Base-by-base conservation (phyloP, 83 land plant species). In the Isoetes engelmannii region DNA sequence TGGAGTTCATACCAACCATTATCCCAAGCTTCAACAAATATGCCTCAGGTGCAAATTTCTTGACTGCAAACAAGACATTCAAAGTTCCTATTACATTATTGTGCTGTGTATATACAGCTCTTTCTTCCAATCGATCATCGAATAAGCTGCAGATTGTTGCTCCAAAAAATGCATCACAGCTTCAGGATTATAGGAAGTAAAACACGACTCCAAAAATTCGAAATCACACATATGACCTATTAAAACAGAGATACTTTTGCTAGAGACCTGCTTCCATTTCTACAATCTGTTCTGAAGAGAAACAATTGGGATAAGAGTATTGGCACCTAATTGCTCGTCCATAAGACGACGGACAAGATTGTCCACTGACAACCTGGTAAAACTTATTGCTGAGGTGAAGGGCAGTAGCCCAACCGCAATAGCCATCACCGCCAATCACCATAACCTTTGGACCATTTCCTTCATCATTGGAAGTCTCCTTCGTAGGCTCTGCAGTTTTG, bases 391-490 rank as follows among this genome's bases (percentile, higher is more conserved):
- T 90, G 19, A 94, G 90, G 64, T 90, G 99, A 49, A 94, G 86
- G 8, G 99, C 96, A 45, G 97, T 94, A 37, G 99, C 99, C 99
- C 99, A 94, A 6, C 99, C 99, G 79, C 99, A 94, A 69, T 88
- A 94, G 8, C 99, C 99, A 79, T 94, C 99, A 21, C 99, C 99
- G 48, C 99, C 99, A 48, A 94, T 84, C 8, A 94, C 79, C 99
- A 94, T 90, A 45, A 90, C 97, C 71, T 82, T 82, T 69, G 80
- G 79, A 28, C 77, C 72, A 58, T 74, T 67, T 47, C 48, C 60
- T 45, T 47, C 42, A 15, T 19, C 69, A 4, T 15, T 43, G 13
- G 48, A 7, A n/a, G 37, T 44, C 4, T 28, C 37, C 37, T 28
- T 28, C 37, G 37, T 28, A 28, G 37, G 37, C 37, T 28, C 37